Evolutionary conservation across 2,329 filamentous ascomycete genomes (phyloP), one percentile per base, ranked within the genome.

Genomic region (Annulohypoxylon truncatum): DNA sequence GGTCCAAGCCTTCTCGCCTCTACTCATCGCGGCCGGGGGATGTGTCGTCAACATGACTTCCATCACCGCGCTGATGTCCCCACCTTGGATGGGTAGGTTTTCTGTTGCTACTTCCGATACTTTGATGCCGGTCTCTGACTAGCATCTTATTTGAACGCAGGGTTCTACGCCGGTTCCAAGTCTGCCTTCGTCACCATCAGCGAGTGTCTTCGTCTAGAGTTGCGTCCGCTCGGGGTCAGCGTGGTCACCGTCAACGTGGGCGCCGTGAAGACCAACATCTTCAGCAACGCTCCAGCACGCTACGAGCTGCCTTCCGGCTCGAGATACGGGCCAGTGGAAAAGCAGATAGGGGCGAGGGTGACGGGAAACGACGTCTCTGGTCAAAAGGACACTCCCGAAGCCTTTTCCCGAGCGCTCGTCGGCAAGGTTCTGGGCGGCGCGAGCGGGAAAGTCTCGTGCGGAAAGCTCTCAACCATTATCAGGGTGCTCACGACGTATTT

Each of bases 1-100:
- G 26, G 48, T 61, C 38, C 38, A 51, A 68, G 67, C 42, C 74
- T 78, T 76, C 70, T 73, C 55, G 65, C 70, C 61, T 24, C 73
- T 61, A 63, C 69, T 71, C 24, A 38, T 35, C 10, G 22, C 24
- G 10, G 13, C 55, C 3, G 22, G 40, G 24, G 55, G 55, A 13
- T 12, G 29, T 24, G 29, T 51, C 10, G 18, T 59, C n/a, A 53
- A 70, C 31, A 52, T 56, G 22, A 56, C 46, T n/a, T 46, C 67
- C 1, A 28, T 52, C 13, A 60, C 62, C 38, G 61, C 64, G 22
- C 29, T 57, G 24, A 56, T 59, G 22, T 55, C 63, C n/a, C 67
- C 74, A 51, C 71, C 72, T 35, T 66, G 71, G 69, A 47, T 67
- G 67, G 59, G 59, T 54, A 54, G 15, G 40, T 33, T 31, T 42